Conservation (phyloP, 768 basidiomycete genomes). For the Russula dissimulans region DNA sequence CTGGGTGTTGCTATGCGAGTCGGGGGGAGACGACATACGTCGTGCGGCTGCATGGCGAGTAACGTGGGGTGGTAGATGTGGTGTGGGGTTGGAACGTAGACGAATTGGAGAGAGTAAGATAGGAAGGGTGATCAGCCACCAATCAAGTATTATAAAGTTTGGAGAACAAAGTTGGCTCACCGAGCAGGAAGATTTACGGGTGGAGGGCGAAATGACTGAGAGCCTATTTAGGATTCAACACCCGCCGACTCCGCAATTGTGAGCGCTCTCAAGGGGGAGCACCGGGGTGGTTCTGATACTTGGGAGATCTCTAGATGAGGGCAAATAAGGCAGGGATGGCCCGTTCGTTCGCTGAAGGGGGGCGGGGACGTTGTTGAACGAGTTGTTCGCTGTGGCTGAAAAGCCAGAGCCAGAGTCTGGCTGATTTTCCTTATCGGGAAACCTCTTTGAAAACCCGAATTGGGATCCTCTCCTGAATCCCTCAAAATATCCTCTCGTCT, state of each 20-base stretch:
- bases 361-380: constrained; percentile 3
- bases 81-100: background rate
- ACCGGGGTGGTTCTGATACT: constrained; percentile 2
- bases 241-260: constrained; percentile 20
- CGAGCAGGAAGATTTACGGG: constrained; percentile 23
- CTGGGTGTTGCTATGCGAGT: constrained; percentile 13
- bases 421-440: constrained; percentile 9
- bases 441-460: constrained; percentile 2
- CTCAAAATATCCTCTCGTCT: no score
- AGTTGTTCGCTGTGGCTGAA: constrained; percentile 18
- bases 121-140: constrained; percentile 18
- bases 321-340: constrained; percentile 10
- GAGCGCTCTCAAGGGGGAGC: background rate
- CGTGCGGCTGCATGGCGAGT: constrained; percentile 3
- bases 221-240: constrained; percentile 23
- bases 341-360: background rate
- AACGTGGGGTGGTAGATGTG: background rate
- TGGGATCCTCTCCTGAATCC: background rate
- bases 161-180: constrained; percentile 22
- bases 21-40: constrained; percentile 19
- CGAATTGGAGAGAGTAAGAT: background rate
- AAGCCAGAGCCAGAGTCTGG: constrained; percentile 6
- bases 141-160: constrained; percentile 20
- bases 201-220: constrained; percentile 21
- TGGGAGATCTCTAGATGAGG: background rate